Conservation (phyloP, 192 early-diverging fungal species). For the Geranomyces variabilis region DNA sequence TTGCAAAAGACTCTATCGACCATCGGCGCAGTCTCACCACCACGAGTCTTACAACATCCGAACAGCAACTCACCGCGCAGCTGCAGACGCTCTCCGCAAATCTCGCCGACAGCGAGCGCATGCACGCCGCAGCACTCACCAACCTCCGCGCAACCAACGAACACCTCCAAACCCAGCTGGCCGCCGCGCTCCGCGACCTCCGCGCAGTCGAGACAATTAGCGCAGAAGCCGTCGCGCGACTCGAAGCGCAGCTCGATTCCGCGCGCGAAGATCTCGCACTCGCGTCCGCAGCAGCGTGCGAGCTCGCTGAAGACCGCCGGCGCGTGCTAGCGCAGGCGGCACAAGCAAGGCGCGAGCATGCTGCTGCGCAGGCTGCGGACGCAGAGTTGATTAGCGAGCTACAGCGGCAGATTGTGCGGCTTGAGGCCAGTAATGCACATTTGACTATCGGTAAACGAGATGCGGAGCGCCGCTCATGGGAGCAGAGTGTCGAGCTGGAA, state of each 20-base stretch:
- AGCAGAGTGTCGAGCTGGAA: conserved; percentile 26
- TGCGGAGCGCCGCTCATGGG: neutral
- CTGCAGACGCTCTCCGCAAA: conserved; percentile 26
- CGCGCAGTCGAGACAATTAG: conserved; percentile 36
- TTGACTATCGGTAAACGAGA: conserved; percentile 15
- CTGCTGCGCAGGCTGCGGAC: conserved; percentile 15
- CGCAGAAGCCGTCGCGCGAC: conserved; percentile 28
- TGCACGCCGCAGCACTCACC: conserved; percentile 18
- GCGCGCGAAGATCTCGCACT: conserved; percentile 33
- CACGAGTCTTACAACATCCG: neutral
- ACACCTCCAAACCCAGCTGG: conserved; percentile 35
- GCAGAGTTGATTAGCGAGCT: conserved; percentile 27
- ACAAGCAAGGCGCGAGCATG: conserved; percentile 17
- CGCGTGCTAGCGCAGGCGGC: conserved; percentile 28
- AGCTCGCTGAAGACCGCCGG: conserved; percentile 32
- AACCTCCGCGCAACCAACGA: conserved; percentile 30
- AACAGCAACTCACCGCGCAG: conserved; percentile 15
- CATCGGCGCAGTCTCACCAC: neutral
- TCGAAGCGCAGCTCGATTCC: conserved; percentile 46
- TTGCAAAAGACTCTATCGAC: neutral
- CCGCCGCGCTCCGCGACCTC: conserved; percentile 36
- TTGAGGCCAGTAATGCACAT: conserved; percentile 22
- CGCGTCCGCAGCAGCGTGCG: conserved; percentile 17
- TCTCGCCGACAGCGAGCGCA: conserved; percentile 32
- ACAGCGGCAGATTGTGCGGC: neutral